Base-by-base conservation (phyloP, 2,329 filamentous ascomycete species). In the Monilinia fructigena region DNA sequence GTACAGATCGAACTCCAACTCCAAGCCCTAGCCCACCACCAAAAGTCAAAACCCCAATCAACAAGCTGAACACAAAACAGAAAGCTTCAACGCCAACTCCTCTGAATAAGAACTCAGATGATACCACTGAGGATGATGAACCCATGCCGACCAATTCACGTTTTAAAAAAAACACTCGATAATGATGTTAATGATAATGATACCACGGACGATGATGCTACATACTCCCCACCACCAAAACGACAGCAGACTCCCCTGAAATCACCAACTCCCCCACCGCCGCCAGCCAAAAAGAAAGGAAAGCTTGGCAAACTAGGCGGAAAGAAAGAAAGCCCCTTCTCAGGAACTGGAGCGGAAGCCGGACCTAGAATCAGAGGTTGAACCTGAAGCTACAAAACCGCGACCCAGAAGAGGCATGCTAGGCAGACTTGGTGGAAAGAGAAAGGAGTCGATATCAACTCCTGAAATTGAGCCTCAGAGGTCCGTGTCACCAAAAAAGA, bases 391-490 rank as follows among this genome's bases (percentile, higher is more conserved):
- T 63, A 23, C 42, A 50, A 66, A 60, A 38, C 12, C 60, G 65
- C 40, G 63, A 47, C 45, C 38, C 16, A 63, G 52, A 55, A 71
- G 69, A 66, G 68, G 67, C 6, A 71, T 70, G 35, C 48, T 75
- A 8, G 73, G 74, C 26, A 70, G 69, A 58, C 72, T 75, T 31
- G 73, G 74, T 40, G 70, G 69, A 20, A 73, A 72, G 63, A 76
- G 73, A 54, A 68, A 66, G 60, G 62, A 60, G 45, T 42, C 55
- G 16, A 65, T 62, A 56, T 31, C 66, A 26, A 63, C 55, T 16
- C 63, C 67, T 16, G 54, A 68, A 35, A 47, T 66, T n/a, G 67
- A 68, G 35, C 61, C 66, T 45, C 65, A 66, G 66, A 62, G 14
- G 20, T 59, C 26, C n/a, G 12, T 64, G 5, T 42, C 66, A 35